Evolutionary conservation across 225 moss, liverwort and hornwort species (phyloP), one percentile per base, ranked within the genome.

Genomic region (Marchantia paleacea): DNA sequence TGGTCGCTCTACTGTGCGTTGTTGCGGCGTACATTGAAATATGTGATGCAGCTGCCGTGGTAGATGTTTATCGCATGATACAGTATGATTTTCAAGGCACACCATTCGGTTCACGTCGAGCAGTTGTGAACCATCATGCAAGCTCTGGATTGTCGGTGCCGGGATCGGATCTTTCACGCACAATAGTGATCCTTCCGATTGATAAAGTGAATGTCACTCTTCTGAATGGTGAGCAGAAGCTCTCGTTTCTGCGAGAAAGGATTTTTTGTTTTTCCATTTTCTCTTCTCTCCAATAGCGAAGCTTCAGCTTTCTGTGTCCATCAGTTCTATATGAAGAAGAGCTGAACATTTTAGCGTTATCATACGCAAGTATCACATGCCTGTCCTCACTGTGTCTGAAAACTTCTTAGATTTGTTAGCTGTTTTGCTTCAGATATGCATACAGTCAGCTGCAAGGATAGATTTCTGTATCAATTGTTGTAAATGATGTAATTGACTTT

Each of bases 31-130:
- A 81, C 79, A 88, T 88, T 67, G 88, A 86, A 55, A 80, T 86
- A 29, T 86, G 86, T 12, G 94, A 94, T 80, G 97, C 91, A 50
- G 93, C 91, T 24, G 94, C 90, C 22, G 94, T 99, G 80, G 91
- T 95, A 85, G 99, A 99, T 52, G 99, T 99, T 30, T 99, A 94
- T 69, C 91, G 99, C 30, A 83, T 99, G 90, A 95, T 99, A 83
- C 99, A 99, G 88, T 95, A 94, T 75, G 99, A 99, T 79, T 86
- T 95, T 60, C 85, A 88, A 1, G 99, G 95, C 49, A 78, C 89
- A 14, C 94, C 91, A 10, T 86, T 99, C 81, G 99, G 99, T 16
- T 95, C 94, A 2, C 95, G 99, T 63, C 90, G 95, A 61, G 90
- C 94, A 52, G 81, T 88, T 25, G 75, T 99, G 47, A 99, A 95